These are phyloP conservation scores for Cenococcum geophilum DNA, from an alignment of 495 filamentous ascomycete species.

Conservation along the genomic window DNA sequence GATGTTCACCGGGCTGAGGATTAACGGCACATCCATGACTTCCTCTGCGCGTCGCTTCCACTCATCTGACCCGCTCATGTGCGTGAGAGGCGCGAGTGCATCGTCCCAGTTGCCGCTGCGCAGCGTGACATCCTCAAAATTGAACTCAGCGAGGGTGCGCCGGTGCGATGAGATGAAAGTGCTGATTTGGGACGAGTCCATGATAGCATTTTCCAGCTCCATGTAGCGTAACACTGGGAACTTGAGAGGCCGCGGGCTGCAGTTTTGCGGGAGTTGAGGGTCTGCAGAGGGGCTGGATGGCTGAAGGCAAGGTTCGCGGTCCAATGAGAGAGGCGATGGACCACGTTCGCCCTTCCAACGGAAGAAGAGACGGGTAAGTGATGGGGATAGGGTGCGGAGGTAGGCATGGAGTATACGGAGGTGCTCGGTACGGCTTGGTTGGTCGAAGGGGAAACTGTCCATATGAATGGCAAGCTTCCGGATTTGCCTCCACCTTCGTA, in stretches of 20 bases:
- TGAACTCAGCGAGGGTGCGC: constrained; percentile 58
- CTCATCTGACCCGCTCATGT: constrained; percentile 47
- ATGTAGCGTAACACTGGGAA: constrained; percentile 57
- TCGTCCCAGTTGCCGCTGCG: constrained; percentile 67
- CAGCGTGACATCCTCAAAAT: constrained; percentile 63
- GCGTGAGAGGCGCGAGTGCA: constrained; percentile 59
- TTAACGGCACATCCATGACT: constrained; percentile 35
- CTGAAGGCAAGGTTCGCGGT: constrained; percentile 53
- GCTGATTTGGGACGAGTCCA: constrained; percentile 61
- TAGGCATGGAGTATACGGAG: constrained; percentile 70
- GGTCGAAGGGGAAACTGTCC: constrained; percentile 53
- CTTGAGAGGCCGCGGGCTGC: constrained; percentile 32
- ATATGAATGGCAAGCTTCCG: constrained; percentile 61
- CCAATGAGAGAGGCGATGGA: constrained; percentile 60
- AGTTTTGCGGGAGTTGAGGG: constrained; percentile 16
- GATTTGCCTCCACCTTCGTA: constrained; percentile 65
- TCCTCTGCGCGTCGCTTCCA: constrained; percentile 48
- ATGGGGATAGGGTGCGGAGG: constrained; percentile 56
- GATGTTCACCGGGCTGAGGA: constrained; percentile 27
- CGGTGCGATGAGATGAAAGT: constrained; percentile 56
- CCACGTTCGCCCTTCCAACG: constrained; percentile 64
- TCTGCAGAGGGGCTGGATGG: constrained; percentile 30
- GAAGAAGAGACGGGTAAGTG: constrained; percentile 58
- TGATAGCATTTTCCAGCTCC: constrained; percentile 59
- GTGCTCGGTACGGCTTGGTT: constrained; percentile 53